These are phyloP conservation scores for Amaranthus tricolor DNA, from an alignment of 179 eudicot genomes.

Conservation along the genomic window DNA sequence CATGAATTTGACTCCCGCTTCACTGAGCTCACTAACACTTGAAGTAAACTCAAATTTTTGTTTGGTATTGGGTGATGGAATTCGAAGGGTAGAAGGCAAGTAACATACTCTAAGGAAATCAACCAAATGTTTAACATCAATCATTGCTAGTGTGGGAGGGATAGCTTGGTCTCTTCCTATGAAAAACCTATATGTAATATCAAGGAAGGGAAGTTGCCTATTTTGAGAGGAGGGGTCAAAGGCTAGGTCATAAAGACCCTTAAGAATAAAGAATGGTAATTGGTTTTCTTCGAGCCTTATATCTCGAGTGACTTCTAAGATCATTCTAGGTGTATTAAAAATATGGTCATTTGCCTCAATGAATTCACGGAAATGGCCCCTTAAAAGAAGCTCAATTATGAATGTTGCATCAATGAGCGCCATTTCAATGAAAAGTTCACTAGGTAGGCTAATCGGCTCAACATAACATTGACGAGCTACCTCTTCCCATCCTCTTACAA, in stretches of 20 bases:
- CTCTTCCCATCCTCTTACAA: constrained; percentile 3
- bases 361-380: not conserved
- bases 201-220: constrained; percentile 8
- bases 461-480: constrained; percentile 20
- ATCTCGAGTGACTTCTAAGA: constrained; percentile 30
- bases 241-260: constrained; percentile 17
- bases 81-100: constrained; percentile 24
- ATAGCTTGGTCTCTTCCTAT: not conserved
- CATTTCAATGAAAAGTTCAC: constrained; percentile 23
- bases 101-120: constrained; percentile 29
- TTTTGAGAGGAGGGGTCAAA: not conserved
- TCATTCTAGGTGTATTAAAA: constrained; percentile 33
- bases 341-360: constrained; percentile 25
- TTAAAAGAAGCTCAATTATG: constrained; percentile 35
- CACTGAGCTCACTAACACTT: constrained; percentile 25
- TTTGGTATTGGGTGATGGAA: not conserved
- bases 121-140: constrained; percentile 25
- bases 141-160: constrained; percentile 10
- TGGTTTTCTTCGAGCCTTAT: constrained; percentile 36
- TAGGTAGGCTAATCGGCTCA: constrained; percentile 3
- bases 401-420: constrained; percentile 35
- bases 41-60: constrained; percentile 16
- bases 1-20: constrained; percentile 34
- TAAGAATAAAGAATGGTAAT: constrained; percentile 32
- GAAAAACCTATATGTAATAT: constrained; percentile 21